These are phyloP conservation scores for Cichorium intybus DNA, from an alignment of 140 eudicot species.

Conservation along the genomic window DNA sequence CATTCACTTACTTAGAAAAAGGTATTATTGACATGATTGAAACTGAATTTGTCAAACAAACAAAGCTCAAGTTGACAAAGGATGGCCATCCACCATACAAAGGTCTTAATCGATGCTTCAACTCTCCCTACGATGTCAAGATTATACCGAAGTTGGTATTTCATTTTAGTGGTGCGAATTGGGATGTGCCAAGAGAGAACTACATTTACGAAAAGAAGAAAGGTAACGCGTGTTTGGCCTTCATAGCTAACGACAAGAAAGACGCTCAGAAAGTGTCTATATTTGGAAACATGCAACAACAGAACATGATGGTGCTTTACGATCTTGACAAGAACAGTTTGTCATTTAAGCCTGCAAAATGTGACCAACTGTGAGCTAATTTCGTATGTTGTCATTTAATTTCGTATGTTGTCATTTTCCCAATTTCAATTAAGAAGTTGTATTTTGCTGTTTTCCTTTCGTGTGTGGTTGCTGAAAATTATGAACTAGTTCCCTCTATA, in stretches of 20 bases:
- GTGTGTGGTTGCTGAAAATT: no score
- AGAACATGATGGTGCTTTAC: slow-evolving; percentile 9
- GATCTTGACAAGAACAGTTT: slow-evolving; percentile 7
- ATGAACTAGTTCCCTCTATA: no score
- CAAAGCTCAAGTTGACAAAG: neutral
- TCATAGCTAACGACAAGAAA: neutral
- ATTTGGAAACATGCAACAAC: no score
- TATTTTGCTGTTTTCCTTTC: no score
- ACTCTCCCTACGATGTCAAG: neutral
- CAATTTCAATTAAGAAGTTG: no score
- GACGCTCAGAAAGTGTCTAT: no score
- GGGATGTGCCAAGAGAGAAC: no score
- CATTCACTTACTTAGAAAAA: slow-evolving; percentile 11
- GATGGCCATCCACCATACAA: neutral
- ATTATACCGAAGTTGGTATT: slow-evolving; percentile 4
- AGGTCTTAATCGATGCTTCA: slow-evolving; percentile 7
- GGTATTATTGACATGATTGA: slow-evolving; percentile 2
- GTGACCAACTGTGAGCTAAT: neutral
- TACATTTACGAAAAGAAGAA: slow-evolving; percentile 6
- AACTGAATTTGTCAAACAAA: slow-evolving; percentile 2
- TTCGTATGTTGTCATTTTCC: no score
- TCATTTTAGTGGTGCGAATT: slow-evolving; percentile 21
- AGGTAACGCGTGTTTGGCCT: neutral
- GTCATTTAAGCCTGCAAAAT: slow-evolving; percentile 11
- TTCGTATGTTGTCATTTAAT: no score